Percentiles rank a stretch among this genome's conserved stretches.
Conservation (phyloP, 2,329 filamentous ascomycete genomes). For the Sphaerulina vaccinii region DNA sequence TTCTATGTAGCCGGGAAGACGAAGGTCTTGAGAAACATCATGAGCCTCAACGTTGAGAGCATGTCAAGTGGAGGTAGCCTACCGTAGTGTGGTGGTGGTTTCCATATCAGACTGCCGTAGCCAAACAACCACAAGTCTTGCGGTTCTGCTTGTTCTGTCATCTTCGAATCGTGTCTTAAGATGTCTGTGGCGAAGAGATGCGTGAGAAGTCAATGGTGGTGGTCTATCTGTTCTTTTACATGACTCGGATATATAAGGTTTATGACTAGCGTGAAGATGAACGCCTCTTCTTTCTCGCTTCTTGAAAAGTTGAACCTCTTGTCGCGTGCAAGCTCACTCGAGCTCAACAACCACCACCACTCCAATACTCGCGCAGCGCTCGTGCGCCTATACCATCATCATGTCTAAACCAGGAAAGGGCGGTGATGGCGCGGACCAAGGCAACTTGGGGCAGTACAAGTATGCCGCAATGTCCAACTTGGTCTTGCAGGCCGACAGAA, state of each 20-base stretch:
- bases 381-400: slow-evolving; percentile 8
- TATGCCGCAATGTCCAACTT: slow-evolving; percentile 80
- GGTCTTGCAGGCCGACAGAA: slow-evolving; percentile 98
- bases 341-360: background rate
- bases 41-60: slow-evolving; percentile 3
- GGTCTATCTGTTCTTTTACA: too few species aligned
- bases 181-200: background rate
- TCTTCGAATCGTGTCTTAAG: background rate
- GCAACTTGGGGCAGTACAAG: slow-evolving; percentile 41
- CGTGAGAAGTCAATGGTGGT: too few species aligned
- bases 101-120: slow-evolving; percentile 99
- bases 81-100: slow-evolving; percentile 95
- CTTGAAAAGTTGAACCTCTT: background rate
- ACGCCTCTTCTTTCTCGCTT: background rate
- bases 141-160: background rate
- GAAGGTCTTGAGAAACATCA: slow-evolving; percentile 59
- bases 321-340: slow-evolving; percentile 11
- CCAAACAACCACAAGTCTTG: slow-evolving; percentile 89
- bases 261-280: too few species aligned
- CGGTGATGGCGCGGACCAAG: slow-evolving; percentile 33
- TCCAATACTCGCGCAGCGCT: background rate
- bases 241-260: too few species aligned
- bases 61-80: slow-evolving; percentile 31
- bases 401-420: slow-evolving; percentile 33
- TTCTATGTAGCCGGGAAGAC: slow-evolving; percentile 84